Base-by-base conservation (phyloP, 306 rosid genomes). In the Castanea mollissima region DNA sequence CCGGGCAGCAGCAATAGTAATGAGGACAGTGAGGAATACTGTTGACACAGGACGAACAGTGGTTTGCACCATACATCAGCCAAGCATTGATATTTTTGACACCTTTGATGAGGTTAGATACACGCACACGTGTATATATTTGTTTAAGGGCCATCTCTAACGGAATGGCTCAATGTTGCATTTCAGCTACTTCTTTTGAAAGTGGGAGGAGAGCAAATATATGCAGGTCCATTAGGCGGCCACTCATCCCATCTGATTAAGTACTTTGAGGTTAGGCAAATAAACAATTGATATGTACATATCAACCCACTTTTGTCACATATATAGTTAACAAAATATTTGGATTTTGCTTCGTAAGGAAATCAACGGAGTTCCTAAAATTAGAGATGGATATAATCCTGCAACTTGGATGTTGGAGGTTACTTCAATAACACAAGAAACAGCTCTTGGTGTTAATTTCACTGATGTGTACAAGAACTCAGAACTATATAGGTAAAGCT, bases 351-450 rank as follows among this genome's bases (percentile, higher is more conserved):
- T 10, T 35, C 21, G 35, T 41, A n/a, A 94, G 98, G 93, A 80
- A 87, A 81, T 94, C 32, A 65, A 83, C 64, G 97, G 97, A 69
- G 92, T 92, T 70, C 88, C 92, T 35, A 91, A 89, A 75, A 92
- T 91, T 49, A 92, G 82, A 79, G 91, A 87, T 73, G 93, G 97
- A 4, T 89, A 89, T 73, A 94, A 94, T 82, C 98, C 98, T 82
- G 97, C 98, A 20, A 92, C 98, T 57, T 94, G 98, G 98, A 91
- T 91, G 97, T 75, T 94, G 86, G 97, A 94, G 83, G 84, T 91
- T 75, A 88, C 97, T 74, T 91, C 98, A 78, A 83, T 89, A 63
- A 88, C 88, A 19, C 91, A 89, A 78, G 97, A 92, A 83, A 79
- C 83, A 71, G 76, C 90, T 74, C 90, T 88, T 65, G 89, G 89